Evolutionary conservation across 2,329 filamentous ascomycete species (phyloP), one percentile per base, ranked within the genome.

Genomic region (Xylaria sp.): DNA sequence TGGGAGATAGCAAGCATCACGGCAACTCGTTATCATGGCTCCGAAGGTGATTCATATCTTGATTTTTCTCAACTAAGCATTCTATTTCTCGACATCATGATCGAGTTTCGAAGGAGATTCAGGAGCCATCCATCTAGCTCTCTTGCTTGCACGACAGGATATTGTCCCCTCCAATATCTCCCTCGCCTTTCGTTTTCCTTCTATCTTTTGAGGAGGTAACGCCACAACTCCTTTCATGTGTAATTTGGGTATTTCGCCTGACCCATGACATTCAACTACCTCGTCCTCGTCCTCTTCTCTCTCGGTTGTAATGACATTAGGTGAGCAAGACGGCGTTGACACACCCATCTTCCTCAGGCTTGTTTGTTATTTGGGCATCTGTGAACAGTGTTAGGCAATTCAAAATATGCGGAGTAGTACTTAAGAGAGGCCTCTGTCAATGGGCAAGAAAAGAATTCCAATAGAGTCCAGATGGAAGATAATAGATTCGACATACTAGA

Each of bases 351-450:
- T 67, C 81, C 74, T 85, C 82, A 2, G 81, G 81, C 71, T 82
- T 83, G 75, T 85, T 86, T 5, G 78, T 81, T 36, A 80, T 73
- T 68, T 78, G 73, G 15, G 73, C 74, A 66, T 74, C 66, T 68
- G 29, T 17, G 13, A 20, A 55, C 2, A 7, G 17, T 33, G 58
- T 68, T 55, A 67, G 65, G 20, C 7, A 36, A 11, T 11, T 9
- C 2, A 71, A 49, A 3, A 10, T 31, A 27, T 22, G 10, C 29
- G 29, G 0, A 25, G 15, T 44, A 6, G 5, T 17, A 2, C 31
- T 11, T 2, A 42, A 9, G 27, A 33, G 47, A 27, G 1, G 38
- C 9, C 33, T 27, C 20, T 20, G n/a, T n/a, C 49, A 20, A 33
- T 45, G 17, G 38, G 36, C 25, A 13, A 29, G 31, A n/a, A 4